Conservation (phyloP, 129 eudicot species). For the Cynara cardunculus region DNA sequence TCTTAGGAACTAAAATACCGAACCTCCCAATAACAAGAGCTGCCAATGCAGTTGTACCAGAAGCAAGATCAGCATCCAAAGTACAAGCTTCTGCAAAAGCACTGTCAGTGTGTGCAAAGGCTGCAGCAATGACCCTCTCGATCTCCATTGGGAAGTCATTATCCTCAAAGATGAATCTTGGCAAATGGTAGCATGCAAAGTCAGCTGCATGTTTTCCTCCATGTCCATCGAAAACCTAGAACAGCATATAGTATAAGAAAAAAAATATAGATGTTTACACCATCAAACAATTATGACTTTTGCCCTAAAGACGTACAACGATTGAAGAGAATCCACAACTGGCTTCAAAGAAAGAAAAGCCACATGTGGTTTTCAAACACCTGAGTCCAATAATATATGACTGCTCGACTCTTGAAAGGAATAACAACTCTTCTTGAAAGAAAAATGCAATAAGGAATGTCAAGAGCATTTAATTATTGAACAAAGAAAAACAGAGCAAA, state of each 20-base stretch:
- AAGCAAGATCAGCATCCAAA: constrained; percentile 74
- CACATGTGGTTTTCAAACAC: not conserved
- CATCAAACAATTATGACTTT: not conserved
- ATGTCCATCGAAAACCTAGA: constrained; percentile 94
- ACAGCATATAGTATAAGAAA: not conserved
- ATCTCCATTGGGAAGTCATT: constrained; percentile 64
- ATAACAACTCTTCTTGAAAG: not conserved
- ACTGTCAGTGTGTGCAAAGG: constrained; percentile 82
- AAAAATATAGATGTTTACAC: not conserved
- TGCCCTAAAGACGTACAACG: not conserved
- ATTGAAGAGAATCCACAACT: not conserved
- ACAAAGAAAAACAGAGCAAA: not conserved
- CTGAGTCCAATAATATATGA: not conserved
- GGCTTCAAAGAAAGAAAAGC: not conserved
- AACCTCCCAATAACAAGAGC: constrained; percentile 92
- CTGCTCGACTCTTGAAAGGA: not conserved
- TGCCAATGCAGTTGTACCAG: constrained; percentile 96
- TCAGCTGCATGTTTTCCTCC: constrained; percentile 99
- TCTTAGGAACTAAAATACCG: constrained; percentile 4
- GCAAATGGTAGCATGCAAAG: constrained; percentile 85
- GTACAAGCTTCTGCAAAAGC: constrained; percentile 97
- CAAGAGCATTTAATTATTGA: not conserved
- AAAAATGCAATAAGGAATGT: not conserved
- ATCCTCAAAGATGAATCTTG: constrained; percentile 74
- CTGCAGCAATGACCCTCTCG: constrained; percentile 66